phyloP scores from a whole-genome alignment of 2,329 filamentous ascomycete genomes.

The Aspergillus pseudoglaucus region DNA sequence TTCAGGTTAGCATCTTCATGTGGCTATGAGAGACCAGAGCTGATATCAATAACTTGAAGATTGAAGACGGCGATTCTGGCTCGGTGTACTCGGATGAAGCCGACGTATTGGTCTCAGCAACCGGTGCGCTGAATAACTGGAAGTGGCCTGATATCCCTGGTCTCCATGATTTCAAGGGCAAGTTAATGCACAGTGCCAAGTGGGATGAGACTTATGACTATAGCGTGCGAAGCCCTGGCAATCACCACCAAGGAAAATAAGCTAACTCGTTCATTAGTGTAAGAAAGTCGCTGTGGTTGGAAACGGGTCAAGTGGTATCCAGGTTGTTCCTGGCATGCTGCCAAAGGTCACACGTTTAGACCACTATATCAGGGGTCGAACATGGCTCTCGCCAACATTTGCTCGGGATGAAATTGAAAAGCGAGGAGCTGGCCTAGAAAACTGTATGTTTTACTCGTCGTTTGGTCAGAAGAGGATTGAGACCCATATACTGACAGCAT shows the following conservation, averaged over 20 bases:
- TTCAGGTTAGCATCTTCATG: constrained; percentile 14
- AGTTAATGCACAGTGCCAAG: constrained; percentile 39
- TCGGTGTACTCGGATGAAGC: constrained; percentile 20
- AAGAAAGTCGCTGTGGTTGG: constrained; percentile 33
- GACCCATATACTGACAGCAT: not conserved
- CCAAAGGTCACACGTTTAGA: constrained; percentile 36
- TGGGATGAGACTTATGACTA: constrained; percentile 37
- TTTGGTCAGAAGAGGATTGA: not conserved
- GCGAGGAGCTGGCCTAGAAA: constrained; percentile 19
- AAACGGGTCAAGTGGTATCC: constrained; percentile 36
- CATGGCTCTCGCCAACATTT: constrained; percentile 26
- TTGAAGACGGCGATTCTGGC: constrained; percentile 17
- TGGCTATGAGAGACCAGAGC: too few species aligned
- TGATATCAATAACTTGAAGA: constrained; percentile 4
- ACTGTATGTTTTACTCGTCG: constrained; percentile 17
- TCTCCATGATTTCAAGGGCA: constrained; percentile 41
- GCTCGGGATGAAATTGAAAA: constrained; percentile 23
- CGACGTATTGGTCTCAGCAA: constrained; percentile 32
- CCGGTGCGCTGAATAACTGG: constrained; percentile 37
- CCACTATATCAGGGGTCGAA: constrained; percentile 28
- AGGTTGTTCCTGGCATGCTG: constrained; percentile 33
- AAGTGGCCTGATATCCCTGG: constrained; percentile 44
- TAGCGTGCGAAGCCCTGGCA: constrained; percentile 11
- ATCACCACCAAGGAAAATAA: not conserved
- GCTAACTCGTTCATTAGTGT: constrained; percentile 10